These are phyloP conservation scores for Wakefieldia striispora DNA, from an alignment of 768 basidiomycete species.

Conservation along the genomic window DNA sequence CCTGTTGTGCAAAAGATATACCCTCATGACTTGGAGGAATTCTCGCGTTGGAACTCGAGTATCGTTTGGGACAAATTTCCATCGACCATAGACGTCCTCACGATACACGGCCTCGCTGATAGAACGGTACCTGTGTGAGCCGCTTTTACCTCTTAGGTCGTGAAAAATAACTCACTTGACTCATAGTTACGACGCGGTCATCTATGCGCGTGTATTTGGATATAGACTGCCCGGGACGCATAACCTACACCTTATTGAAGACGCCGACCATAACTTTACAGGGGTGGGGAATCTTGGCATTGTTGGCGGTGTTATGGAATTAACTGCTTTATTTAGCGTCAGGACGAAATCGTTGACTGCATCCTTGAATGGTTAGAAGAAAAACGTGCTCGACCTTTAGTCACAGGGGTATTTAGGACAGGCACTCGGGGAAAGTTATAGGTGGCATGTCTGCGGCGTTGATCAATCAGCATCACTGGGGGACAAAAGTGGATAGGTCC, in stretches of 20 bases:
- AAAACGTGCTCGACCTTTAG: conserved; percentile 44
- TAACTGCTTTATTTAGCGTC: conserved; percentile 37
- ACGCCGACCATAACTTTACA: conserved; percentile 77
- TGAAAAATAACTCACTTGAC: neutral
- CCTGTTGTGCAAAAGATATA: conserved; percentile 49
- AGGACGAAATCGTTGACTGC: conserved; percentile 64
- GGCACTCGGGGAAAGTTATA: conserved; percentile 52
- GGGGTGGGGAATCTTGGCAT: conserved; percentile 37
- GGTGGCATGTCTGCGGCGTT: neutral
- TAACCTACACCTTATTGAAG: conserved; percentile 65
- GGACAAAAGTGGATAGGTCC: neutral
- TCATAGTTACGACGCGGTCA: conserved; percentile 65
- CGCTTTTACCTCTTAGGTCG: neutral
- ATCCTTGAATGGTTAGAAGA: conserved; percentile 69
- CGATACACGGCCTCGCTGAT: conserved; percentile 74
- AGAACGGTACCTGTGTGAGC: conserved; percentile 67
- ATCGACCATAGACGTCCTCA: conserved; percentile 59
- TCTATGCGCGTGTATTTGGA: conserved; percentile 63
- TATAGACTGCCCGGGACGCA: conserved; percentile 64
- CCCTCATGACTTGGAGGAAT: conserved; percentile 58
- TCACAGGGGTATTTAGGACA: conserved; percentile 63
- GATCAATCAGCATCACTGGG: neutral
- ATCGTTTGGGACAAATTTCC: conserved; percentile 73
- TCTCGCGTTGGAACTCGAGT: conserved; percentile 63
- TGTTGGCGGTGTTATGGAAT: neutral